Conservation (phyloP, 169 alveolate genomes). For the Perkinsus marinus region DNA sequence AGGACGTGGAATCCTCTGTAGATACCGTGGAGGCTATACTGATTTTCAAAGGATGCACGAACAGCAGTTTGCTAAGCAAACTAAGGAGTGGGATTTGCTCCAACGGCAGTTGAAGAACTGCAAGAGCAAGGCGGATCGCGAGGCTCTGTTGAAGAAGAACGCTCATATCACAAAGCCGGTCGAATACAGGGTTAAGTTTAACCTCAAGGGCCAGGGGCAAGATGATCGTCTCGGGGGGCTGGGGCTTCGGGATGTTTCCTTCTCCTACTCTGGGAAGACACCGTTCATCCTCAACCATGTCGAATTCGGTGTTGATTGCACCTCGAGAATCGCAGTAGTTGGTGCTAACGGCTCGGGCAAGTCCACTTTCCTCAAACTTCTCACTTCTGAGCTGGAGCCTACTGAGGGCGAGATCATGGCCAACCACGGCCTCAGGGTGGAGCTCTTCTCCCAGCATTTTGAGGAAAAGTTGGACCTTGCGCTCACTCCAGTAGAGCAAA, state of each 20-base stretch:
- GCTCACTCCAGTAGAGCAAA: constrained; percentile 75
- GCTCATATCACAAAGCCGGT: constrained; percentile 1
- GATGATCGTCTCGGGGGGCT: constrained; percentile 18
- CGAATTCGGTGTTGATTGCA: constrained; percentile 33
- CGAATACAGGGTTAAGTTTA: constrained; percentile 26
- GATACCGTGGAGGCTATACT: constrained; percentile 26
- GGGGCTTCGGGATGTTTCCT: constrained; percentile 18
- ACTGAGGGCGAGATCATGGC: constrained; percentile 74
- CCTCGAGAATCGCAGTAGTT: constrained; percentile 82
- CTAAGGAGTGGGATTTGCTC: not conserved
- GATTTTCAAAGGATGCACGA: constrained; percentile 29
- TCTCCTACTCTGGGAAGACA: constrained; percentile 25
- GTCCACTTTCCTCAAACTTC: constrained; percentile 81
- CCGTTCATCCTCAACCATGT: constrained; percentile 38
- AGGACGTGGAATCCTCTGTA: constrained; percentile 6
- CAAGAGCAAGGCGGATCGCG: not conserved
- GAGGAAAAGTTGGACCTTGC: constrained; percentile 75
- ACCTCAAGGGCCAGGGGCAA: constrained; percentile 17
- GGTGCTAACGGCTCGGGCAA: constrained; percentile 96
- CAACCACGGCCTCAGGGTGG: constrained; percentile 74
- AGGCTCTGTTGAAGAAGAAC: not conserved
- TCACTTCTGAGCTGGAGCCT: constrained; percentile 67
- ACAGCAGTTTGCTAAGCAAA: not conserved
- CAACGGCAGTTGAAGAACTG: not conserved
- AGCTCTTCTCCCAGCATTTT: constrained; percentile 86